Evolutionary conservation across 106 monocot genomes (phyloP).

Genomic region (Platanthera guangdongensis): DNA sequence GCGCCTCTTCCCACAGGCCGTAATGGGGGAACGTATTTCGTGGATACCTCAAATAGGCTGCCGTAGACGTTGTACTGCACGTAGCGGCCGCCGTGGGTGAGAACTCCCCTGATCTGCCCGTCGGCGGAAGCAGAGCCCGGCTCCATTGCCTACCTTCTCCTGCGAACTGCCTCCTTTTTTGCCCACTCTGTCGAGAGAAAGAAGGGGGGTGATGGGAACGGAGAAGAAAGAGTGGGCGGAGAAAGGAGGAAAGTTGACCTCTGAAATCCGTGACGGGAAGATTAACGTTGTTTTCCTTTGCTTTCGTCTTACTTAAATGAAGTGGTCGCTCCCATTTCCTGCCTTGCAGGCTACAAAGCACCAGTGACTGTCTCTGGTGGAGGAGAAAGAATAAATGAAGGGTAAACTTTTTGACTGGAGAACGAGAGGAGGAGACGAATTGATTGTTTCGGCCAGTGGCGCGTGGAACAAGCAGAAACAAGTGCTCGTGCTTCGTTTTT

Average conservation of each 20-base stretch:
- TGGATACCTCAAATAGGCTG: constrained; percentile 48
- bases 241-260: not conserved
- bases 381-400: no score
- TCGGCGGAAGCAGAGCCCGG: constrained; percentile 19
- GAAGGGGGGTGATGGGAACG: not conserved
- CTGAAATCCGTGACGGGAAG: constrained; percentile 1
- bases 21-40: constrained; percentile 63
- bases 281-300: not conserved
- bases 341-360: no score
- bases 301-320: not conserved
- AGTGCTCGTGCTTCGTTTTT: no score
- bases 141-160: constrained; percentile 9
- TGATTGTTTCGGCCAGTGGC: no score
- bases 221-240: not conserved
- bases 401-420: no score
- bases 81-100: constrained; percentile 35
- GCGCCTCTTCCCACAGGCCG: constrained; percentile 57
- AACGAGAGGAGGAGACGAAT: no score
- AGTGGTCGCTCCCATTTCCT: not conserved
- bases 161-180: not conserved
- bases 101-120: constrained; percentile 33
- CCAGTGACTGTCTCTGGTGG: no score
- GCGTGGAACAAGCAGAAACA: no score
- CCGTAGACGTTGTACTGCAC: constrained; percentile 52
- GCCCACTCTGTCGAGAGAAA: not conserved